Evolutionary conservation across 2,329 filamentous ascomycete species (phyloP).

Genomic region (Botrytis porri): DNA sequence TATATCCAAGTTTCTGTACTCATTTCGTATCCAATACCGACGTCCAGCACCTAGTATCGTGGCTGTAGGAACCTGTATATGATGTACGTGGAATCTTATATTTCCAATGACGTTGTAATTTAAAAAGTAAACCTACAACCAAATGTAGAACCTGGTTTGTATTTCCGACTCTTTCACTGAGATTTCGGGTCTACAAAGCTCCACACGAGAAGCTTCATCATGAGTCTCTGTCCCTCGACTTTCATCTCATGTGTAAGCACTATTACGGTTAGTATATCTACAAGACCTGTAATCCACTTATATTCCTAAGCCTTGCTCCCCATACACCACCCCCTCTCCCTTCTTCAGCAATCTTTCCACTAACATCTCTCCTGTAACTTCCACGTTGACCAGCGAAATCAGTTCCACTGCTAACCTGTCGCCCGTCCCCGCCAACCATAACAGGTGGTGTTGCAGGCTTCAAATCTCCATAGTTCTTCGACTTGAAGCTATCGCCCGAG

Average conservation of each 20-base stretch:
- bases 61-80: not conserved
- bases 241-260: not conserved
- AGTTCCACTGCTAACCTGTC: conserved; percentile 57
- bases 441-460: conserved; percentile 53
- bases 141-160: not conserved
- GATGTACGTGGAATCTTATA: not conserved
- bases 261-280: not conserved
- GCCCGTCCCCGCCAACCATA: conserved; percentile 43
- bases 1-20: not conserved
- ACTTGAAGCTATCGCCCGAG: conserved; percentile 42
- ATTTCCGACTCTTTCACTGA: not conserved
- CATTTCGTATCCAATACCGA: not conserved
- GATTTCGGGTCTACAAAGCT: not conserved
- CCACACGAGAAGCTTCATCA: not conserved
- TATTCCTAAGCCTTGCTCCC: conserved; percentile 42
- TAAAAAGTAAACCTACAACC: not conserved
- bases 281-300: conserved; percentile 32
- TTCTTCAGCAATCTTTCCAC: conserved; percentile 72
- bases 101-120: not conserved
- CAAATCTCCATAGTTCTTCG: conserved; percentile 59
- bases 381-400: conserved; percentile 45
- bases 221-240: not conserved
- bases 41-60: not conserved
- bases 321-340: conserved; percentile 43
- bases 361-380: conserved; percentile 55